A percentile compares a stretch with the other conserved stretches of the same genome.
phyloP scores from a whole-genome alignment of 2,329 filamentous ascomycete genomes.

The Thielaviopsis euricoi region DNA sequence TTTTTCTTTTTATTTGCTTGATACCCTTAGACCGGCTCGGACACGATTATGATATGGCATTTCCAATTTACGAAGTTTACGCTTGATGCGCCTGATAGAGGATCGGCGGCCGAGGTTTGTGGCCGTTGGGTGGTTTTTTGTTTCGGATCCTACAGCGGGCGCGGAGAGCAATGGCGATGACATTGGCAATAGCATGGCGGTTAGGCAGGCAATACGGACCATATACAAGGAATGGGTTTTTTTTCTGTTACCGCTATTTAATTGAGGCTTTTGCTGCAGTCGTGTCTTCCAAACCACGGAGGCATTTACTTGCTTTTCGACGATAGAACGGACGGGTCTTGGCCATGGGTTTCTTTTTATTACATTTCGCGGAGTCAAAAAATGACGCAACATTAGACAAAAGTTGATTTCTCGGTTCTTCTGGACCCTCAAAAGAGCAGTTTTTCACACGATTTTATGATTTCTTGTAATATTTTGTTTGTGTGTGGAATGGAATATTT shows the following conservation, averaged over 20 bases:
- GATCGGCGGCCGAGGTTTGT: conserved; percentile 7
- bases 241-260: conserved; percentile 4
- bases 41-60: conserved; percentile 13
- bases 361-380: conserved; percentile 11
- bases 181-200: background rate
- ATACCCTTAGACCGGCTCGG: conserved; percentile 18
- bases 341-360: conserved; percentile 15
- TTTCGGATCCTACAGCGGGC: conserved; percentile 12
- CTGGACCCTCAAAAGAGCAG: conserved; percentile 7
- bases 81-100: conserved; percentile 13
- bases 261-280: conserved; percentile 12
- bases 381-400: conserved; percentile 36
- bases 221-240: conserved; percentile 3
- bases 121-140: conserved; percentile 7
- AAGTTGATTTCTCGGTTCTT: conserved; percentile 48
- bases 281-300: conserved; percentile 20
- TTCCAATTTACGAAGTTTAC: conserved; percentile 12
- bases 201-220: conserved; percentile 1
- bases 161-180: conserved; percentile 11
- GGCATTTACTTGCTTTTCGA: conserved; percentile 22
- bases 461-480: conserved; percentile 2
- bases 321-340: conserved; percentile 23
- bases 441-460: conserved; percentile 6
- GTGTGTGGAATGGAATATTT: background rate
- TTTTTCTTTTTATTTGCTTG: conserved; percentile 13